Percentiles rank a stretch among this genome's conserved stretches.
phyloP scores from a whole-genome alignment of 257 asterid species.

The Salvia hispanica region DNA sequence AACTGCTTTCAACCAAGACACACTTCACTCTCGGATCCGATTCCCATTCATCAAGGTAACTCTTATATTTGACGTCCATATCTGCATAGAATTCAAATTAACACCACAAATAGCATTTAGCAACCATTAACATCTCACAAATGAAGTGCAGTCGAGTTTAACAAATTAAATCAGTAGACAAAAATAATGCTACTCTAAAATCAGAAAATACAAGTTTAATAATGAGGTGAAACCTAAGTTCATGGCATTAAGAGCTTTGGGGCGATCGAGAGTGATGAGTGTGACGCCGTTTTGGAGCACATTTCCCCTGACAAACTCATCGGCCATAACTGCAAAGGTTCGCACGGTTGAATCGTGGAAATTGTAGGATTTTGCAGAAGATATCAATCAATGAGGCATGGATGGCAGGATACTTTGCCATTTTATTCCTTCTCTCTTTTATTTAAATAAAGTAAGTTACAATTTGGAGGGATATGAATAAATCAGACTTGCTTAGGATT shows the following conservation, averaged over 20 bases:
- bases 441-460: too few relatives aligned
- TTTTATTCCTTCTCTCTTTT: too few relatives aligned
- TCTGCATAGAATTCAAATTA: constrained; percentile 51
- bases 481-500: too few relatives aligned
- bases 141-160: neutral
- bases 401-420: constrained; percentile 34
- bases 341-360: constrained; percentile 29
- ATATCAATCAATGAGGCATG: too few relatives aligned
- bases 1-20: constrained; percentile 86
- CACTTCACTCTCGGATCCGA: constrained; percentile 84
- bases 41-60: constrained; percentile 90
- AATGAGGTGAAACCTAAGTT: constrained; percentile 55
- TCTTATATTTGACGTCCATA: constrained; percentile 84
- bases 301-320: constrained; percentile 76
- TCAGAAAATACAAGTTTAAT: neutral
- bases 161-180: constrained; percentile 19
- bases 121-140: neutral
- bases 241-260: constrained; percentile 97
- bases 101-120: constrained; percentile 16
- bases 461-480: too few relatives aligned
- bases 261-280: constrained; percentile 91
- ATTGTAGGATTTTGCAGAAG: too few relatives aligned
- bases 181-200: neutral
- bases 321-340: constrained; percentile 65
- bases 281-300: constrained; percentile 84